These are phyloP conservation scores for Elaphomyces granulatus DNA, from an alignment of 495 filamentous ascomycete genomes.

Conservation along the genomic window DNA sequence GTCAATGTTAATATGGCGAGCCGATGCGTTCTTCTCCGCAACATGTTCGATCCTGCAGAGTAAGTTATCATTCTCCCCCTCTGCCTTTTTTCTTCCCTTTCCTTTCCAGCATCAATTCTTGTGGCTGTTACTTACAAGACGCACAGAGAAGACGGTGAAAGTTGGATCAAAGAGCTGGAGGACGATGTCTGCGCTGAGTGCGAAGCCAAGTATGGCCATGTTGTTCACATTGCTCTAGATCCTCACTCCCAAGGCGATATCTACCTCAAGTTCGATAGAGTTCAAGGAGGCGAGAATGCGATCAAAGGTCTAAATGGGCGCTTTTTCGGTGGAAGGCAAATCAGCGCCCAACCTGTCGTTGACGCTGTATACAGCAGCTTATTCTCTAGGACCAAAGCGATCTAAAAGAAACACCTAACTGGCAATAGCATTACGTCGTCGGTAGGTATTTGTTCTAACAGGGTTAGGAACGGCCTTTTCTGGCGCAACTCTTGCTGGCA, in stretches of 20 bases:
- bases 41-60: conserved; percentile 89
- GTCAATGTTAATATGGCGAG: conserved; percentile 86
- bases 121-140: conserved; percentile 26
- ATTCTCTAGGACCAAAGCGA: conserved; percentile 73
- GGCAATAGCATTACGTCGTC: conserved; percentile 12
- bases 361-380: conserved; percentile 97
- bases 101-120: not conserved
- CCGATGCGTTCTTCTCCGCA: conserved; percentile 82
- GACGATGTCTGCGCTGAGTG: conserved; percentile 90
- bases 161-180: conserved; percentile 87
- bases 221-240: conserved; percentile 95
- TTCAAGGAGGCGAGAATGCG: conserved; percentile 88
- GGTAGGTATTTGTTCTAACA: conserved; percentile 21
- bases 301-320: conserved; percentile 95
- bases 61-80: conserved; percentile 43
- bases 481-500: conserved; percentile 15
- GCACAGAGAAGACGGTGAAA: conserved; percentile 67
- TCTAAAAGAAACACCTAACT: conserved; percentile 24
- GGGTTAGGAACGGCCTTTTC: not conserved
- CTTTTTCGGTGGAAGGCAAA: conserved; percentile 81
- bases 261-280: conserved; percentile 94
- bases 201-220: conserved; percentile 89
- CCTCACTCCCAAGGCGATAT: conserved; percentile 89
- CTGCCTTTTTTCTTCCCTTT: not conserved
- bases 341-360: conserved; percentile 88